phyloP scores from a whole-genome alignment of 2,329 filamentous ascomycete species.

The Cadophora sp. region DNA sequence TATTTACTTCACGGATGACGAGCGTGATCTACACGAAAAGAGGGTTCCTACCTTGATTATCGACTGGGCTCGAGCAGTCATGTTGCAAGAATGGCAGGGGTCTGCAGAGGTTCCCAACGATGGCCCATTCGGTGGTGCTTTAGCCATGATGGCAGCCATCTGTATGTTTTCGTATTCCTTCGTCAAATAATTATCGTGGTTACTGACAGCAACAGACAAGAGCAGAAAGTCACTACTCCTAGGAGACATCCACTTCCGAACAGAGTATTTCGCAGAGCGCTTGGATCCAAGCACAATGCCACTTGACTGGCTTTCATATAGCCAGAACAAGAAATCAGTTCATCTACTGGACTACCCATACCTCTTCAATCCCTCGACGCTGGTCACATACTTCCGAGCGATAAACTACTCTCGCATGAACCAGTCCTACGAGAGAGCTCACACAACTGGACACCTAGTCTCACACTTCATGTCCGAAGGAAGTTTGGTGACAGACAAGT shows the following conservation, averaged over 20 bases:
- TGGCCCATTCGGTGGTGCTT: slow-evolving; percentile 76
- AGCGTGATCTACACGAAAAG: slow-evolving; percentile 63
- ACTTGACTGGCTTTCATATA: slow-evolving; percentile 70
- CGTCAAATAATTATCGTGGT: slow-evolving; percentile 6
- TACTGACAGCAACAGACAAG: slow-evolving; percentile 55
- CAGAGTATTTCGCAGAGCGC: slow-evolving; percentile 77
- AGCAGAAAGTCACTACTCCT: slow-evolving; percentile 69
- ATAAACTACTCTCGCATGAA: slow-evolving; percentile 91
- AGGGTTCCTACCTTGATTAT: slow-evolving; percentile 63
- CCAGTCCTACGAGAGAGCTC: slow-evolving; percentile 74
- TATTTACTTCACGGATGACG: slow-evolving; percentile 57
- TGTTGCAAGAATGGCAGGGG: slow-evolving; percentile 84
- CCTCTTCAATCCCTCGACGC: slow-evolving; percentile 74
- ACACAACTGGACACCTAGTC: slow-evolving; percentile 62
- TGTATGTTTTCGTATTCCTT: slow-evolving; percentile 58
- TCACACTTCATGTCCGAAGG: slow-evolving; percentile 58
- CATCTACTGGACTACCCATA: slow-evolving; percentile 85
- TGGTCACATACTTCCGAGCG: slow-evolving; percentile 85
- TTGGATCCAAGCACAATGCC: slow-evolving; percentile 79
- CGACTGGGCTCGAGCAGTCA: slow-evolving; percentile 76
- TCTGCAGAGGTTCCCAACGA: slow-evolving; percentile 72
- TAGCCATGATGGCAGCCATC: slow-evolving; percentile 75
- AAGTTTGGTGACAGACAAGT: slow-evolving; percentile 60
- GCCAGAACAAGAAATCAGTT: slow-evolving; percentile 64
- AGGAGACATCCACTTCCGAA: slow-evolving; percentile 72